A percentile compares a stretch with the other conserved stretches of the same genome.
These are phyloP conservation scores for Dactylorhiza incarnata DNA, from an alignment of 106 monocot genomes.

Conservation along the genomic window DNA sequence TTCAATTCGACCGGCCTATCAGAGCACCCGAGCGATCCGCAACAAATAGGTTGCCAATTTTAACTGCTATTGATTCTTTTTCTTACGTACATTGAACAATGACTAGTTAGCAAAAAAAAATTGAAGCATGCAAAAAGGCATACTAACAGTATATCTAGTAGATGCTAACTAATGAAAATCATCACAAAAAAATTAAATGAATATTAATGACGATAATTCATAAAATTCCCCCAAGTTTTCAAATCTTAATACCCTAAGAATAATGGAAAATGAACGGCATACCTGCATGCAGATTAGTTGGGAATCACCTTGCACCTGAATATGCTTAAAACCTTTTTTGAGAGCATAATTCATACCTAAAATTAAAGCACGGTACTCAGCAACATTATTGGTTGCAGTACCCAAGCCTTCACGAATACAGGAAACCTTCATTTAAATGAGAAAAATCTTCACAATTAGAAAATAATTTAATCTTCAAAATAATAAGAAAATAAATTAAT, in stretches of 20 bases:
- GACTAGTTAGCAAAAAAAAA: not conserved
- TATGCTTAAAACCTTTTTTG: constrained; percentile 46
- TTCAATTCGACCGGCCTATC: no score
- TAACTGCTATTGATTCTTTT: no score
- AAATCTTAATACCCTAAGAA: not conserved
- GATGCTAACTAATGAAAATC: not conserved
- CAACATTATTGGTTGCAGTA: constrained; percentile 55
- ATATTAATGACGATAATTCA: not conserved
- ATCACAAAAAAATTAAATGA: not conserved
- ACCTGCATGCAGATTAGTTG: constrained; percentile 67
- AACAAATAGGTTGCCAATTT: no score
- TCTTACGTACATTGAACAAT: no score
- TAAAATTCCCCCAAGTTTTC: not conserved
- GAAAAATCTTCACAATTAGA: not conserved
- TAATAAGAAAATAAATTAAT: not conserved
- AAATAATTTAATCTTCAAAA: not conserved
- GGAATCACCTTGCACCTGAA: constrained; percentile 52
- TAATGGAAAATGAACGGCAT: not conserved
- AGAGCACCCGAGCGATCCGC: no score
- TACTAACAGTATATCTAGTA: not conserved
- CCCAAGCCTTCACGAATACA: constrained; percentile 62
- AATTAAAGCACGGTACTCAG: constrained; percentile 64
- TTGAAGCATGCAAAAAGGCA: not conserved
- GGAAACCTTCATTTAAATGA: constrained; percentile 30
- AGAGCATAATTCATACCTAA: constrained; percentile 52